These are phyloP conservation scores for Chytriomyces sp. DNA, from an alignment of 192 early-diverging fungal genomes.

Conservation along the genomic window DNA sequence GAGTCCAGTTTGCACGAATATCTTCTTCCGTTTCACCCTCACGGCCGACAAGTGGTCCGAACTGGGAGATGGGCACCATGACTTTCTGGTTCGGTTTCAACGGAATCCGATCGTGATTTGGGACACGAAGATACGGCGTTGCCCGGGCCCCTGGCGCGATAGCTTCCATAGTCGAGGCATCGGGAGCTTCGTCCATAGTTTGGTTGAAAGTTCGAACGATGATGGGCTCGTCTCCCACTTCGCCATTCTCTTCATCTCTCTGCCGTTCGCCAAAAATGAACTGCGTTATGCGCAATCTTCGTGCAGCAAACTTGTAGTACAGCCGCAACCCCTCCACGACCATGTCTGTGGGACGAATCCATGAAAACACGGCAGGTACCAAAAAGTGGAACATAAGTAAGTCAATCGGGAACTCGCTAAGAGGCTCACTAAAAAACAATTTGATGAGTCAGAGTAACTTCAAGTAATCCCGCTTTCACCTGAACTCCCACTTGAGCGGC, in stretches of 20 bases:
- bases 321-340: conserved; percentile 55
- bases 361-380: conserved; percentile 65
- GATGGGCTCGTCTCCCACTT: conserved; percentile 45
- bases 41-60: conserved; percentile 49
- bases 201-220: not conserved
- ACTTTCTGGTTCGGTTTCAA: conserved; percentile 78
- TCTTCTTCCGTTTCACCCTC: conserved; percentile 54
- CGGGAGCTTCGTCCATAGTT: conserved; percentile 13
- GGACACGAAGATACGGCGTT: conserved; percentile 72
- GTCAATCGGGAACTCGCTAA: conserved; percentile 78
- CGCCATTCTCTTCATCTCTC: conserved; percentile 74
- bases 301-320: conserved; percentile 78
- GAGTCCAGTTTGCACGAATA: conserved; percentile 60
- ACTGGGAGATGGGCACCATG: conserved; percentile 67
- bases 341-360: conserved; percentile 62
- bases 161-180: not conserved
- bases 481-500: conserved; percentile 67
- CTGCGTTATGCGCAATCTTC: conserved; percentile 69
- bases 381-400: conserved; percentile 74
- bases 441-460: conserved; percentile 16
- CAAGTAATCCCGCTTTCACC: conserved; percentile 50
- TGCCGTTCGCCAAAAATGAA: conserved; percentile 79
- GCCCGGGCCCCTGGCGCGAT: conserved; percentile 42
- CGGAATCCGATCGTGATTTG: conserved; percentile 81
- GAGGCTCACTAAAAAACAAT: conserved; percentile 55